phyloP scores from a whole-genome alignment of 208 protist species.

The Acanthamoeba lenticulata region DNA sequence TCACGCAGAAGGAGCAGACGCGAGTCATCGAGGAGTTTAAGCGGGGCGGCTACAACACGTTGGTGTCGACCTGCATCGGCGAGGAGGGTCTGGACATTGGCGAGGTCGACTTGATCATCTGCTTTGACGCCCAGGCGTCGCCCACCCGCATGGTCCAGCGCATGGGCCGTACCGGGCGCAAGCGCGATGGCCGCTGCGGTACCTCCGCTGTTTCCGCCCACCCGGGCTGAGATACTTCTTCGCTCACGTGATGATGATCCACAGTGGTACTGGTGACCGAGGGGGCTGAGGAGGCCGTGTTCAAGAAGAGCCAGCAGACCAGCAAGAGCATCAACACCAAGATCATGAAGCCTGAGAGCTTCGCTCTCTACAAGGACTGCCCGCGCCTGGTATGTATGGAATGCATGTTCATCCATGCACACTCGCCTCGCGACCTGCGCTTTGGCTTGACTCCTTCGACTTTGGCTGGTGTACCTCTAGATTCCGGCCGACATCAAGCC shows the following conservation, averaged over 20 bases:
- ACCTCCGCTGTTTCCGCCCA: not conserved
- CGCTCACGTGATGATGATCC: not conserved
- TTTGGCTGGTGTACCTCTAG: not conserved
- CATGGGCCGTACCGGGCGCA: slow-evolving; percentile 88
- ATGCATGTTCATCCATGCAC: not conserved
- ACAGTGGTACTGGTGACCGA: slow-evolving; percentile 65
- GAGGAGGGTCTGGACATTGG: slow-evolving; percentile 89
- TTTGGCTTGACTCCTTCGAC: not conserved
- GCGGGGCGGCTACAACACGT: slow-evolving; percentile 81
- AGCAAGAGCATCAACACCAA: slow-evolving; percentile 40
- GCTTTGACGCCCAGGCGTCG: slow-evolving; percentile 84
- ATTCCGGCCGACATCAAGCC: not conserved
- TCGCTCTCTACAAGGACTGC: slow-evolving; percentile 48
- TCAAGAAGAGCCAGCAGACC: slow-evolving; percentile 47
- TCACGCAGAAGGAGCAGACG: slow-evolving; percentile 65
- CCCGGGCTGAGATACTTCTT: not conserved
- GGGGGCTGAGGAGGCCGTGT: slow-evolving; percentile 56
- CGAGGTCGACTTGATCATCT: slow-evolving; percentile 90
- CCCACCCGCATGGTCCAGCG: slow-evolving; percentile 84
- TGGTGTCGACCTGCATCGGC: slow-evolving; percentile 89
- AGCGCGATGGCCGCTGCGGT: slow-evolving; percentile 78
- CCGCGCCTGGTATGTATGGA: slow-evolving; percentile 22
- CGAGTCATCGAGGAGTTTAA: slow-evolving; percentile 71
- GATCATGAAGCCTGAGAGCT: slow-evolving; percentile 56
- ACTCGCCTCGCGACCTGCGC: not conserved